Base-by-base conservation (phyloP, 805 yeast species). In the Hanseniaspora meyeri region DNA sequence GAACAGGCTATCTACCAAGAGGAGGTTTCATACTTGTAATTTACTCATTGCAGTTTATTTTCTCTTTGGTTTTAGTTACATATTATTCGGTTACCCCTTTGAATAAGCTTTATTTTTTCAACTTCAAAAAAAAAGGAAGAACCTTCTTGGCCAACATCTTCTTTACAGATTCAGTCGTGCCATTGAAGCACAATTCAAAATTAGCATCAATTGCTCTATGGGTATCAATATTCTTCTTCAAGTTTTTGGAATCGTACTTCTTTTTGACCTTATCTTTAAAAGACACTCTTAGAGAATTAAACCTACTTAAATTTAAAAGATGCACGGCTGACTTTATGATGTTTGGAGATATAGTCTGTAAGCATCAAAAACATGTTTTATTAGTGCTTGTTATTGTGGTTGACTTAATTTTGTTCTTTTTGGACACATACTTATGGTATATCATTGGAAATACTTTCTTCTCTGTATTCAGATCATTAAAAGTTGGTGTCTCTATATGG, bases 351-450 rank as follows among this genome's bases (percentile, higher is more conserved):
- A 37, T 73, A 89, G 58, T 93, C 98, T 77, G 75, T 71, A 61
- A 87, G 86, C 59, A 19, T 80, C 98, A 93, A 74, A 85, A 95
- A 24, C 85, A 80, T 68, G 82, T 95, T 65, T 88, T 88, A 45
- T 76, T 93, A 68, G 97, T 95, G 69, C 76, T 93, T 74, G 91
- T 93, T 95, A 81, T 79, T 63, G 81, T 85, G 59, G 91, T 95
- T 54, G 98, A 93, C 74, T 76, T 95, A 78, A 76, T 93, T 64
- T 79, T 93, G 73, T 93, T 93, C 85, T 93, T 93, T 83, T 79
- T 93, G 78, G 99, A 93, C 85, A 88, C 98, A 59, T 93, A 88
- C 72, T 79, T 93, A 84, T 93, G 99, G 99, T 93, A 93, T 78
- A 90, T 93, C 77, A 77, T 93, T 65, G 83, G 86, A 70, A 93